These are phyloP conservation scores for Diaporthe longicolla DNA, from an alignment of 2,329 filamentous ascomycete genomes.

Conservation along the genomic window DNA sequence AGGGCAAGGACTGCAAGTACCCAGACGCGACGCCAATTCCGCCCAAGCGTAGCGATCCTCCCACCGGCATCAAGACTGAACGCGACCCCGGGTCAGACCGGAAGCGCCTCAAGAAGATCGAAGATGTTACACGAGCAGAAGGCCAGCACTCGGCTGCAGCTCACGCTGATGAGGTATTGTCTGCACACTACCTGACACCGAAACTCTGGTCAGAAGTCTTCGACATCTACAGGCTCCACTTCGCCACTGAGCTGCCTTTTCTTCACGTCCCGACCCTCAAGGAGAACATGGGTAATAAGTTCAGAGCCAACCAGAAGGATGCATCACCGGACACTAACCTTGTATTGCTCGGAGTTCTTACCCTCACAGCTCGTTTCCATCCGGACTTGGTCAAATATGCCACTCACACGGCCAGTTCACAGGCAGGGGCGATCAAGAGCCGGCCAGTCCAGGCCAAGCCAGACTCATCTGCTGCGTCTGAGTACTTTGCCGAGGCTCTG, in stretches of 20 bases:
- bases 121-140: constrained; percentile 58
- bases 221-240: constrained; percentile 79
- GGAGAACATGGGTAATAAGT: constrained; percentile 62
- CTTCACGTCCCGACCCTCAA: constrained; percentile 76
- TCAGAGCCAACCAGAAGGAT: constrained; percentile 54
- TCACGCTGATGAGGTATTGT: constrained; percentile 71
- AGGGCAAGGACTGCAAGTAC: constrained; percentile 80
- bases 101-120: constrained; percentile 62
- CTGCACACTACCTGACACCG: constrained; percentile 72
- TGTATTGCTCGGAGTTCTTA: constrained; percentile 76
- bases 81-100: constrained; percentile 62
- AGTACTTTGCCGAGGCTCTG: constrained; percentile 75
- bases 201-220: constrained; percentile 79
- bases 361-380: constrained; percentile 79
- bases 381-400: constrained; percentile 70
- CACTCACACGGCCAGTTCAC: constrained; percentile 55
- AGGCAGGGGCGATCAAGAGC: constrained; percentile 52
- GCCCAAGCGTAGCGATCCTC: constrained; percentile 54
- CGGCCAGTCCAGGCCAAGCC: constrained; percentile 53
- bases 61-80: constrained; percentile 55
- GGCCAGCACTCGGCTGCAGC: constrained; percentile 51
- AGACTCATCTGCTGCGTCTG: constrained; percentile 70
- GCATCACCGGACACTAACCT: constrained; percentile 65
- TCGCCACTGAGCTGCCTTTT: constrained; percentile 80
- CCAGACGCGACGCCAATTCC: constrained; percentile 63